These are phyloP conservation scores for Elsinoe arachidis DNA, from an alignment of 2,329 filamentous ascomycete genomes.

Conservation along the genomic window DNA sequence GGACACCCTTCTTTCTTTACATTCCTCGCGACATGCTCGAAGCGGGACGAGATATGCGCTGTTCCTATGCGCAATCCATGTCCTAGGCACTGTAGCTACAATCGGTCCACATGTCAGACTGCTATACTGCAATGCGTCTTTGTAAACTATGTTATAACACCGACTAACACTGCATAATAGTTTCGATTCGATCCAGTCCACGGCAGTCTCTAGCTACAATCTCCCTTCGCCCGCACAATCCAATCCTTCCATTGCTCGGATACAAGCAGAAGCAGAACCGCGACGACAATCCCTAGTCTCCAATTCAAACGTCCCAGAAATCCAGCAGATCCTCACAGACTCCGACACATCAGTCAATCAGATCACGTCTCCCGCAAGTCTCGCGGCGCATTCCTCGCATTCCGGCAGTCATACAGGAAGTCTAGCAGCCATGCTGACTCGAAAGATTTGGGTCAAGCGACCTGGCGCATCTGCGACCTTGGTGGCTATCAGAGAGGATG, in stretches of 20 bases:
- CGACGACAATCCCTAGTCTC: slow-evolving; percentile 6
- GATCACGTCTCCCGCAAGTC: not conserved
- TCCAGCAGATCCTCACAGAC: slow-evolving; percentile 1
- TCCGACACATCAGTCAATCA: not conserved
- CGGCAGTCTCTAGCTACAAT: not conserved
- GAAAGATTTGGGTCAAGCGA: slow-evolving; percentile 68
- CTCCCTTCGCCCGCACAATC: not conserved
- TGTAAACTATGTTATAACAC: not conserved
- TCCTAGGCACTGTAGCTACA: no score
- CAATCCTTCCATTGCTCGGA: not conserved
- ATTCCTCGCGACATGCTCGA: not conserved
- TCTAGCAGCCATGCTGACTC: slow-evolving; percentile 9
- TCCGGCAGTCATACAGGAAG: slow-evolving; percentile 3
- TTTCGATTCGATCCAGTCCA: not conserved
- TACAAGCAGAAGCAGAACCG: slow-evolving; percentile 1
- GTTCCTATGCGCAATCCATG: not conserved
- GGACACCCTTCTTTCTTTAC: not conserved
- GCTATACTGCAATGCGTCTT: not conserved
- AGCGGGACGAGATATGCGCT: not conserved
- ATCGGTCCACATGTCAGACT: no score
- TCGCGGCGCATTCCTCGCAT: not conserved
- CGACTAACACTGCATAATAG: not conserved
- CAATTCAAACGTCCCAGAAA: slow-evolving; percentile 4
- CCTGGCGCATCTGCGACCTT: slow-evolving; percentile 77
- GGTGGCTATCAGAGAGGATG: slow-evolving; percentile 75